Conservation (phyloP, 257 asterid genomes). For the Galeopsis tetrahit region DNA sequence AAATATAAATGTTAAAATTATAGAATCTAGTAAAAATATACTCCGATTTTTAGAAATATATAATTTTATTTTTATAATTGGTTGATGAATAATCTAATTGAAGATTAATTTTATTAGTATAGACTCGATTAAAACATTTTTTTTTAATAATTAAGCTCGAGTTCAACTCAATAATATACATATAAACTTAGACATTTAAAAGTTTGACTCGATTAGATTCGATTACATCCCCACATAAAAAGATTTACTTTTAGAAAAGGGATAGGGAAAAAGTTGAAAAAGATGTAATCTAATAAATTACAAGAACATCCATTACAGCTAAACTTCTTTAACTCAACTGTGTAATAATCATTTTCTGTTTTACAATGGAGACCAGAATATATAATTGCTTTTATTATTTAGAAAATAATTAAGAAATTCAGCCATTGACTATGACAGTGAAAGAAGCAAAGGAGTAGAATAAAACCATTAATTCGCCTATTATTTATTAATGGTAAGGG, state of each 20-base stretch:
- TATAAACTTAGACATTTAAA: no score
- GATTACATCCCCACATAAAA: no score
- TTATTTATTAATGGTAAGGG: constrained; percentile 33
- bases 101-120: no score
- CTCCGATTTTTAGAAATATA: no score
- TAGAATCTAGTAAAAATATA: no score
- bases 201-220: no score
- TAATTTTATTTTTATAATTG: no score
- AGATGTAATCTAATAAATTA: background rate
- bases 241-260: background rate
- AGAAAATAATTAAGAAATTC: constrained; percentile 44
- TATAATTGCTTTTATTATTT: constrained; percentile 12
- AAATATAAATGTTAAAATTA: no score
- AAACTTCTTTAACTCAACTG: constrained; percentile 52
- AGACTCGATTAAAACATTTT: no score
- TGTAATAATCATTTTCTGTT: constrained; percentile 40
- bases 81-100: no score
- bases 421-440: constrained; percentile 44
- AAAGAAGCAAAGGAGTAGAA: background rate
- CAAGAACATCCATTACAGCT: constrained; percentile 14
- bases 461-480: background rate
- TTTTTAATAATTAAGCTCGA: no score
- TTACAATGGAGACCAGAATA: constrained; percentile 24
- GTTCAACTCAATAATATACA: no score
- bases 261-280: constrained; percentile 21